Conservation (phyloP, 2,329 filamentous ascomycete species). For the Colletotrichum somersetense region DNA sequence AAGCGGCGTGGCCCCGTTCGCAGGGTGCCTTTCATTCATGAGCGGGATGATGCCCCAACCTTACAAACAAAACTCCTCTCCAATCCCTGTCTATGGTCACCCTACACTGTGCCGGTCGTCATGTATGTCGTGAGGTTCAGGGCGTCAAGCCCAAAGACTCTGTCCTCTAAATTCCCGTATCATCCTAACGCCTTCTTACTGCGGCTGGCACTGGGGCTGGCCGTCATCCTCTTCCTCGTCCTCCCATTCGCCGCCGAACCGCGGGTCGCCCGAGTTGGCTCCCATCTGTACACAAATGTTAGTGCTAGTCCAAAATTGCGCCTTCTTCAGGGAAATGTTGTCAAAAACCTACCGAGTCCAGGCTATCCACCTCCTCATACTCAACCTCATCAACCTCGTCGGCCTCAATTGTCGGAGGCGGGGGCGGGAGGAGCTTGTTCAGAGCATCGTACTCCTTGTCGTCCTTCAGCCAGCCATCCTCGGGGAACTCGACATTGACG, state of each 20-base stretch:
- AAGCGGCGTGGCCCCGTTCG: constrained; percentile 28
- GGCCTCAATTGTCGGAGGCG: constrained; percentile 70
- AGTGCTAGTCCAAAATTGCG: constrained; percentile 40
- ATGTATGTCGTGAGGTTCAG: constrained; percentile 38
- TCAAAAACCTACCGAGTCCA: constrained; percentile 76
- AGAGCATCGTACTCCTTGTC: constrained; percentile 79
- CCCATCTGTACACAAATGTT: constrained; percentile 69
- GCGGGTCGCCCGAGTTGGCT: constrained; percentile 75
- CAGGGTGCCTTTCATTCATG: constrained; percentile 38
- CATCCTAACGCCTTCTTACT: constrained; percentile 60
- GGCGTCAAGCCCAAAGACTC: constrained; percentile 38
- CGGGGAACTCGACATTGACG: constrained; percentile 89
- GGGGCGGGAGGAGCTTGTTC: constrained; percentile 79
- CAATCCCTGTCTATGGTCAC: constrained; percentile 38
- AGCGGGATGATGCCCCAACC: constrained; percentile 40
- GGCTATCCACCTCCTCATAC: constrained; percentile 84
- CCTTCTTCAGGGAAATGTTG: neutral
- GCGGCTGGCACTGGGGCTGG: constrained; percentile 78
- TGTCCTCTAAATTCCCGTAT: constrained; percentile 37
- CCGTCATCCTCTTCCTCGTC: constrained; percentile 78
- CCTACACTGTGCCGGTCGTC: constrained; percentile 37
- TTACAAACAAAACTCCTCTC: constrained; percentile 42
- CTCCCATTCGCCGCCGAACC: constrained; percentile 76
- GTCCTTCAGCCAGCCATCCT: constrained; percentile 83
- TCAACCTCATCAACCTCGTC: constrained; percentile 89